phyloP scores from a whole-genome alignment of 768 basidiomycete genomes.

The Pulveroboletus sp. region DNA sequence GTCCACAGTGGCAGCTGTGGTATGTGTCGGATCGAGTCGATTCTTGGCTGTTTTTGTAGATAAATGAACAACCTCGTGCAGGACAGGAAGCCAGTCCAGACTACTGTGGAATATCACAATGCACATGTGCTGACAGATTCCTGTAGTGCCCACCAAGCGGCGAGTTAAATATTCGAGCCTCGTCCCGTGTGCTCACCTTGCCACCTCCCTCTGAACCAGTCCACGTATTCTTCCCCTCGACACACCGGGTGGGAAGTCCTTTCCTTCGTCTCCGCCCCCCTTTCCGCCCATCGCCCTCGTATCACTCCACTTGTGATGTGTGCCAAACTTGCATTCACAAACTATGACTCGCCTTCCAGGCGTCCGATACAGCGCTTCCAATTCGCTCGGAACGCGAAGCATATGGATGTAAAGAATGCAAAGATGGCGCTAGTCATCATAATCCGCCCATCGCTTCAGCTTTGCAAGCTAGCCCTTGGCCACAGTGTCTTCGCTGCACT shows the following conservation, averaged over 20 bases:
- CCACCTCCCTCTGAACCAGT: not conserved
- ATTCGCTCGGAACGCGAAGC: constrained; percentile 11
- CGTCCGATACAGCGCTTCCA: constrained; percentile 7
- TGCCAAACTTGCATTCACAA: constrained; percentile 1
- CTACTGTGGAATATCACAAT: constrained; percentile 21
- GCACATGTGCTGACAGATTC: constrained; percentile 9
- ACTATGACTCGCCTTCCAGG: constrained; percentile 6
- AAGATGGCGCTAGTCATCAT: constrained; percentile 18
- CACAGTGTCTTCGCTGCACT: constrained; percentile 1
- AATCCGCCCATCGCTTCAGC: constrained; percentile 19
- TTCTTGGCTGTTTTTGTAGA: constrained; percentile 4
- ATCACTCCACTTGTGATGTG: constrained; percentile 9
- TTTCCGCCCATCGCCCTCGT: not conserved
- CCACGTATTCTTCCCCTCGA: constrained; percentile 5
- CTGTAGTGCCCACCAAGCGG: constrained; percentile 4
- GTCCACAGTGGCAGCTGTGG: not conserved
- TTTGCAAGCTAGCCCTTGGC: constrained; percentile 17
- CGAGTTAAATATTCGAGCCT: constrained; percentile 23
- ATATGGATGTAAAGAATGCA: constrained; percentile 14
- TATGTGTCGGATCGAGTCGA: constrained; percentile 4
- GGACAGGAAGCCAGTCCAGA: constrained; percentile 7
- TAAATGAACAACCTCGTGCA: constrained; percentile 18
- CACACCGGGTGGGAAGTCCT: not conserved
- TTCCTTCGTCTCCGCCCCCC: not conserved
- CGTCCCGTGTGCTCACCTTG: not conserved